Conservation (phyloP, 345 rosid genomes). For the Lepidium aucheri region DNA sequence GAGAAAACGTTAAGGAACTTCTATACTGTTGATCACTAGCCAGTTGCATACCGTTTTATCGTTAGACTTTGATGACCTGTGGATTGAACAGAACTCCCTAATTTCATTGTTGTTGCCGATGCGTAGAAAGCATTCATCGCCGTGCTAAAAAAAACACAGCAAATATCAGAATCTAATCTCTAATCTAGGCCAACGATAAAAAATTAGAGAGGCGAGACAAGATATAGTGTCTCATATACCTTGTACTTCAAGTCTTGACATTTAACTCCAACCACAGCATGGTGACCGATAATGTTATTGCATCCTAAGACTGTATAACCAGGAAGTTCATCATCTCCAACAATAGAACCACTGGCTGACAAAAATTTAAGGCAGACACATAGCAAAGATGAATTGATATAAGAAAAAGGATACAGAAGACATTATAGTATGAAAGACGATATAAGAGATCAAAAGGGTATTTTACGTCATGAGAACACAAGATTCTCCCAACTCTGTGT, state of each 20-base stretch:
- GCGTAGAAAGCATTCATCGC: conserved; percentile 73
- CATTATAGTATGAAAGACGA: not conserved
- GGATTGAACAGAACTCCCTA: conserved; percentile 78
- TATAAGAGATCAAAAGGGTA: not conserved
- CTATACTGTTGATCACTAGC: not conserved
- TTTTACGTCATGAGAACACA: conserved; percentile 81
- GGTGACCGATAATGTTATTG: conserved; percentile 68
- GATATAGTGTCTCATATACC: conserved; percentile 27
- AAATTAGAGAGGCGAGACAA: not conserved
- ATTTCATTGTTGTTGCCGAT: conserved; percentile 84
- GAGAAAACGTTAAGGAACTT: not conserved
- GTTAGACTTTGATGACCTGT: conserved; percentile 72
- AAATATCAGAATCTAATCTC: not conserved
- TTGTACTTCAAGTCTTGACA: conserved; percentile 91
- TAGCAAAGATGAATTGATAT: not conserved
- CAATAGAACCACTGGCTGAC: conserved; percentile 88
- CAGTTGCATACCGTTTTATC: conserved; percentile 53
- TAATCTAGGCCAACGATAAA: not conserved
- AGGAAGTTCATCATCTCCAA: conserved; percentile 86
- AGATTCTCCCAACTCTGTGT: conserved; percentile 60
- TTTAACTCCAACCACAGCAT: conserved; percentile 77
- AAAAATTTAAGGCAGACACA: conserved; percentile 11
- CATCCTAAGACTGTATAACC: conserved; percentile 59
- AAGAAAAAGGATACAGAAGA: not conserved
- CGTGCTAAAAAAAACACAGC: conserved; percentile 32